These are phyloP conservation scores for Colletotrichum echinochloae DNA, from an alignment of 2,329 filamentous ascomycete species.

Conservation along the genomic window DNA sequence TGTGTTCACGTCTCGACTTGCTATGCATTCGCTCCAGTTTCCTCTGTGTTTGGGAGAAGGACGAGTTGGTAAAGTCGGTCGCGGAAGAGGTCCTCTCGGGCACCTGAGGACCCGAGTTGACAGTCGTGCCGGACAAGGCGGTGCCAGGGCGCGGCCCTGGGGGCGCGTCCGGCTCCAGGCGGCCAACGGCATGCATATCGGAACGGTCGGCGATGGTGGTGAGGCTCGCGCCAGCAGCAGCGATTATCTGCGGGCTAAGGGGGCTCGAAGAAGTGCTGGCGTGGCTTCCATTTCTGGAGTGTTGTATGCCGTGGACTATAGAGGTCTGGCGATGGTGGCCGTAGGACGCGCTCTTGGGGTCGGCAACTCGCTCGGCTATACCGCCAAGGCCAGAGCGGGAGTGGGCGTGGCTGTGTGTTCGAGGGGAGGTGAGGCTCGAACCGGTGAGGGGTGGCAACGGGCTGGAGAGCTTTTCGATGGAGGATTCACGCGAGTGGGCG, in stretches of 20 bases:
- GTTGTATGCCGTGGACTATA: constrained; percentile 95
- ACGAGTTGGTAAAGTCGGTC: constrained; percentile 57
- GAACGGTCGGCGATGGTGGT: constrained; percentile 60
- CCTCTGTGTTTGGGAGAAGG: constrained; percentile 63
- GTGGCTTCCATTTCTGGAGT: constrained; percentile 89
- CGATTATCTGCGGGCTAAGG: constrained; percentile 87
- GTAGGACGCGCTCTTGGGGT: constrained; percentile 70
- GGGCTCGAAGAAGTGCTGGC: constrained; percentile 85
- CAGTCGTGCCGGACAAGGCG: constrained; percentile 60
- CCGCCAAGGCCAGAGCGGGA: constrained; percentile 56
- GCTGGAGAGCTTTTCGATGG: constrained; percentile 63
- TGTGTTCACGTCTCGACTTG: constrained; percentile 77
- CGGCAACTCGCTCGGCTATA: constrained; percentile 64
- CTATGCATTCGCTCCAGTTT: constrained; percentile 73
- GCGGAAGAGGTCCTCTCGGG: constrained; percentile 61
- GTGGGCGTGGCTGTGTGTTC: constrained; percentile 53
- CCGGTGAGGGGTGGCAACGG: constrained; percentile 38
- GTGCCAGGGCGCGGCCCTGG: constrained; percentile 59
- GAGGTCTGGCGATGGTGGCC: constrained; percentile 96
- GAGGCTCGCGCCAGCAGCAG: constrained; percentile 70
- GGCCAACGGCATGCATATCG: constrained; percentile 62
- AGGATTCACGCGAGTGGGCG: constrained; percentile 69
- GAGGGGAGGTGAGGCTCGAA: constrained; percentile 50
- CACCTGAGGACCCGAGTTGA: constrained; percentile 47
- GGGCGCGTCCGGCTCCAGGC: constrained; percentile 58